Percentiles rank a stretch among this genome's conserved stretches.
Evolutionary conservation across 140 eudicot genomes (phyloP).

Genomic region (Senecio squalidus): DNA sequence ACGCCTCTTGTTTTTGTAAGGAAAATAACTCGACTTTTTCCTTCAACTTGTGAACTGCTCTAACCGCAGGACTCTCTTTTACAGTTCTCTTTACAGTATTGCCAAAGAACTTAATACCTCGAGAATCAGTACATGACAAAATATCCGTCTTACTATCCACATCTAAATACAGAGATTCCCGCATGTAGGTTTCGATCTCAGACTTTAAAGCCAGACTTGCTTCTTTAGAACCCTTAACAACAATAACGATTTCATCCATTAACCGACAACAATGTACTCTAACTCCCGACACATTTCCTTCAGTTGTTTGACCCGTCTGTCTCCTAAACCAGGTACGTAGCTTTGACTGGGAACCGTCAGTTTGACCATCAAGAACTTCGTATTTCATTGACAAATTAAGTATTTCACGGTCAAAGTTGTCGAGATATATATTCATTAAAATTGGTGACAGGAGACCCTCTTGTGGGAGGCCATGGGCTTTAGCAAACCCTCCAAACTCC

Average conservation of each 20-base stretch:
- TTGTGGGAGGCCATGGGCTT: slow-evolving; percentile 96
- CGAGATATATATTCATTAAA: slow-evolving; percentile 79
- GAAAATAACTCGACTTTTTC: slow-evolving; percentile 77
- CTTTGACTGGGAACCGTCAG: slow-evolving; percentile 42
- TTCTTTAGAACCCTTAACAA: slow-evolving; percentile 71
- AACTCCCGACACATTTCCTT: slow-evolving; percentile 17
- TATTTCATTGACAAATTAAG: slow-evolving; percentile 72
- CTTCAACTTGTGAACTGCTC: slow-evolving; percentile 80
- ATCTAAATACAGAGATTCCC: slow-evolving; percentile 46
- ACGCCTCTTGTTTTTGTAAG: slow-evolving; percentile 66
- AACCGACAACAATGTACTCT: slow-evolving; percentile 77
- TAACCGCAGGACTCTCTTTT: slow-evolving; percentile 53
- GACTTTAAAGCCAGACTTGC: slow-evolving; percentile 49
- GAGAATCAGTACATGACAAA: slow-evolving; percentile 40
- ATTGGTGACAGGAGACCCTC: slow-evolving; percentile 78
- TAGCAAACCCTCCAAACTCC: slow-evolving; percentile 84
- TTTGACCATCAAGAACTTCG: slow-evolving; percentile 50
- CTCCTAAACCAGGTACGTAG: slow-evolving; percentile 92
- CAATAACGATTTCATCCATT: slow-evolving; percentile 87
- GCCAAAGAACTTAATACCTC: slow-evolving; percentile 64
- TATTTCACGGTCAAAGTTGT: slow-evolving; percentile 63
- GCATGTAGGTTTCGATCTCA: slow-evolving; percentile 59
- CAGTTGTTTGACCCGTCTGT: slow-evolving; percentile 37
- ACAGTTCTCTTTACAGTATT: slow-evolving; percentile 40
- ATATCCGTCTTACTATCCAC: slow-evolving; percentile 30